Evolutionary conservation across 2,329 filamentous ascomycete genomes (phyloP).

Genomic region (Diaporthe citriasiana): DNA sequence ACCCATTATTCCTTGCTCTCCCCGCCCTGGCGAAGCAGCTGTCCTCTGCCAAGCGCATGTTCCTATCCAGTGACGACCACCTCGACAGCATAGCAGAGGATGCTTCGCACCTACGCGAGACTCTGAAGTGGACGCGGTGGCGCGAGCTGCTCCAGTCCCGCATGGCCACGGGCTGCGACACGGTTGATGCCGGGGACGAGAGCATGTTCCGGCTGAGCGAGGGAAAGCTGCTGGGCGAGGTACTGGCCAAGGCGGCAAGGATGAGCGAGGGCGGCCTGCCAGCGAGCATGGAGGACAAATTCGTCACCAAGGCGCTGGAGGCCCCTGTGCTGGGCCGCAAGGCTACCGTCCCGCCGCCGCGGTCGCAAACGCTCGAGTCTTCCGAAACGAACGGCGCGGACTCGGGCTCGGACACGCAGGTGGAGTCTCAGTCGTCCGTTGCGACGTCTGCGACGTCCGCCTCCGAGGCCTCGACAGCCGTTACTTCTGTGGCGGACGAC

Average conservation of each 20-base stretch:
- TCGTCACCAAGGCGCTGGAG: slow-evolving; percentile 82
- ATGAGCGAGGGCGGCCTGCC: slow-evolving; percentile 79
- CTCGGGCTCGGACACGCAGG: slow-evolving; percentile 33
- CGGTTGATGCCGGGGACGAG: slow-evolving; percentile 85
- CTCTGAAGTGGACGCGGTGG: slow-evolving; percentile 61
- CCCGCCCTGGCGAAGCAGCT: slow-evolving; percentile 72
- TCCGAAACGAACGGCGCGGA: slow-evolving; percentile 48
- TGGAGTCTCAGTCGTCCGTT: slow-evolving; percentile 60
- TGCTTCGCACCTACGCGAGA: slow-evolving; percentile 70
- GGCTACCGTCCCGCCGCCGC: slow-evolving; percentile 55
- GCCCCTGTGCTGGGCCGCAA: slow-evolving; percentile 80
- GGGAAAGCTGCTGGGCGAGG: slow-evolving; percentile 74
- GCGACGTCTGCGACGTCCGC: slow-evolving; percentile 52
- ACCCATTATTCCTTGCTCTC: slow-evolving; percentile 86
- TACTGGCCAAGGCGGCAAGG: slow-evolving; percentile 79
- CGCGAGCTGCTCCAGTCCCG: slow-evolving; percentile 71
- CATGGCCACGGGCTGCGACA: slow-evolving; percentile 82
- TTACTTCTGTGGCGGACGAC: slow-evolving; percentile 59
- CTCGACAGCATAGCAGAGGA: slow-evolving; percentile 72
- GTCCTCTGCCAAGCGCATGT: slow-evolving; percentile 68
- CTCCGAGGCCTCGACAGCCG: slow-evolving; percentile 61
- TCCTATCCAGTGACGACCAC: slow-evolving; percentile 79
- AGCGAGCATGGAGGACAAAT: slow-evolving; percentile 85
- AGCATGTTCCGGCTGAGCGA: slow-evolving; percentile 86
- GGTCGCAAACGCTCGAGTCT: slow-evolving; percentile 48